A percentile compares a stretch with the other conserved stretches of the same genome.
Conservation (phyloP, 2,329 filamentous ascomycete genomes). For the Fusarium udum region DNA sequence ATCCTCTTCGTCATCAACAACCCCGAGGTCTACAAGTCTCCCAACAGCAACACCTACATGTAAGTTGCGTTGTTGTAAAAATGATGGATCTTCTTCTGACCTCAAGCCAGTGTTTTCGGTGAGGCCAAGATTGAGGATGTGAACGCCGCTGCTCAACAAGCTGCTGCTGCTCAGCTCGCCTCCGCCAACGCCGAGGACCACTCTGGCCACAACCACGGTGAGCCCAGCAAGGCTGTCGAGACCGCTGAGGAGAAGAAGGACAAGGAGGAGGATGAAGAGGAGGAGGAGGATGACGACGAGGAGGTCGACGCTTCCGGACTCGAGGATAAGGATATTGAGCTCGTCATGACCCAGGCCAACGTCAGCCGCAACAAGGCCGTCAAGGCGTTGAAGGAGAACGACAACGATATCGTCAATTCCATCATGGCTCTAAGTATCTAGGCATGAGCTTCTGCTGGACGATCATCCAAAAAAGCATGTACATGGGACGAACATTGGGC, state of each 20-base stretch:
- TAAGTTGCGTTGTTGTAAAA: conserved; percentile 61
- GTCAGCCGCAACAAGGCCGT: conserved; percentile 98
- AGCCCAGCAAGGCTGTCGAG: conserved; percentile 71
- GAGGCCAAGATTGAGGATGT: conserved; percentile 99
- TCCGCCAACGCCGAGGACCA: conserved; percentile 72
- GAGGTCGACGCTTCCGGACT: conserved; percentile 94
- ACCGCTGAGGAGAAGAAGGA: conserved; percentile 76
- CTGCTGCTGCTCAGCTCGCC: conserved; percentile 94
- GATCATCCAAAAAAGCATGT: conserved; percentile 40
- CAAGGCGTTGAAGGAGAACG: conserved; percentile 98
- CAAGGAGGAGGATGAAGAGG: conserved; percentile 82
- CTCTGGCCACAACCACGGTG: conserved; percentile 76
- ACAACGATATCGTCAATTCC: conserved; percentile 99
- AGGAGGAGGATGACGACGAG: conserved; percentile 92
- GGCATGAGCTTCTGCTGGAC: conserved; percentile 38
- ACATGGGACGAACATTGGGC: conserved; percentile 41
- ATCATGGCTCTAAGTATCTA: conserved; percentile 98
- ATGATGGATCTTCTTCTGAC: background rate
- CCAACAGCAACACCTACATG: conserved; percentile 99
- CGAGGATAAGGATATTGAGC: conserved; percentile 99
- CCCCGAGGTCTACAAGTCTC: conserved; percentile 99
- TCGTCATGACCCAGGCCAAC: conserved; percentile 97
- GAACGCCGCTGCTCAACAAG: conserved; percentile 97
- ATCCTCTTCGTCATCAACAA: conserved; percentile 99
- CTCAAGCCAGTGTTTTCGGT: conserved; percentile 85